These are phyloP conservation scores for Saprolegnia diclina DNA, from an alignment of 352 stramenopile genomes.

Conservation along the genomic window DNA sequence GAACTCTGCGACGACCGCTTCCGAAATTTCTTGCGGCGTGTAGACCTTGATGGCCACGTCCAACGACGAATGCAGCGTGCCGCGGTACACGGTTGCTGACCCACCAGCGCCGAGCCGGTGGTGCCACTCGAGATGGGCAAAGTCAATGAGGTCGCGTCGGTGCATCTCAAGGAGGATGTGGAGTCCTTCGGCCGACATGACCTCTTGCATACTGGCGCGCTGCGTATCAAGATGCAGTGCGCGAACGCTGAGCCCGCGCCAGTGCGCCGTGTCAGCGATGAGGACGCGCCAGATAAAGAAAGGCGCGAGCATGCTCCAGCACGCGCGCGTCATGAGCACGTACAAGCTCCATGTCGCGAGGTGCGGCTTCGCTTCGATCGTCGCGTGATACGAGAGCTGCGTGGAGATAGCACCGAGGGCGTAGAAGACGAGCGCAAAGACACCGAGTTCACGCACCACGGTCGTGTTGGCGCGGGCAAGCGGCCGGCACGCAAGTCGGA, in stretches of 20 bases:
- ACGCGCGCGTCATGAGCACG: constrained; percentile 38
- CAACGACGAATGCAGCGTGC: constrained; percentile 44
- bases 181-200: constrained; percentile 33
- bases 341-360: constrained; percentile 28
- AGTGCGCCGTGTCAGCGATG: constrained; percentile 64
- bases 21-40: constrained; percentile 45
- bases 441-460: constrained; percentile 37
- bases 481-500: constrained; percentile 27
- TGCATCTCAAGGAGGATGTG: constrained; percentile 26
- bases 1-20: constrained; percentile 70
- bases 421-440: constrained; percentile 34
- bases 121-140: constrained; percentile 23
- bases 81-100: constrained; percentile 59
- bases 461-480: constrained; percentile 23
- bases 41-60: constrained; percentile 77
- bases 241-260: constrained; percentile 53
- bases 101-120: constrained; percentile 32
- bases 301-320: constrained; percentile 50
- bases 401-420: constrained; percentile 37
- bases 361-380: constrained; percentile 16
- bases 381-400: constrained; percentile 34
- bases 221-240: constrained; percentile 33
- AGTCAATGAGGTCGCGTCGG: constrained; percentile 26
- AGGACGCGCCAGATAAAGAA: constrained; percentile 68
- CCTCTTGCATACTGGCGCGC: constrained; percentile 26